A percentile compares a stretch with the other conserved stretches of the same genome.
phyloP scores from a whole-genome alignment of 345 rosid genomes.

The Arabidopsis arenosa region DNA sequence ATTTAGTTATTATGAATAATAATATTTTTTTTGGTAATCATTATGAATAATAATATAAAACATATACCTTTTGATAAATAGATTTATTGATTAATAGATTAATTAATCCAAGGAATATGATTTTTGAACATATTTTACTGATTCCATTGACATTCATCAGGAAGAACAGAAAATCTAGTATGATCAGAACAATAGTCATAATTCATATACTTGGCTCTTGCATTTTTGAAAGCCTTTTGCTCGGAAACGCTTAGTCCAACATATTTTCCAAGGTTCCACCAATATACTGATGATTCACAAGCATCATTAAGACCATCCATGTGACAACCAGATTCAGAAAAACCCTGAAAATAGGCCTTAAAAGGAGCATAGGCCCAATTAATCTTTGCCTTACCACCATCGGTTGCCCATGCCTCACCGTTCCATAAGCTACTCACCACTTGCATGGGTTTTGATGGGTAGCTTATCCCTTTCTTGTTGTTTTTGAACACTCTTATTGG shows the following conservation, averaged over 20 bases:
- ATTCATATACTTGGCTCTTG: not conserved
- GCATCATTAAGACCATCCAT: not conserved
- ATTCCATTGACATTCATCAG: not conserved
- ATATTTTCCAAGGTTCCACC: slow-evolving; percentile 58
- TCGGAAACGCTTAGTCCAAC: not conserved
- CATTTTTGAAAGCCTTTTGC: not conserved
- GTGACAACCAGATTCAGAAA: slow-evolving; percentile 50
- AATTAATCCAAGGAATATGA: too few relatives aligned
- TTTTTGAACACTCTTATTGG: slow-evolving; percentile 72
- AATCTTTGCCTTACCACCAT: slow-evolving; percentile 58
- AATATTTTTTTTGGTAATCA: too few relatives aligned
- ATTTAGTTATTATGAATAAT: too few relatives aligned
- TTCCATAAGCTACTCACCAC: slow-evolving; percentile 65
- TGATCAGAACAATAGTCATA: slow-evolving; percentile 17
- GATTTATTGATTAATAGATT: too few relatives aligned
- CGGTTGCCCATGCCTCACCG: slow-evolving; percentile 67
- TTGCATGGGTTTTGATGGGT: slow-evolving; percentile 49
- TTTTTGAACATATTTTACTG: not conserved
- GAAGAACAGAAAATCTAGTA: not conserved
- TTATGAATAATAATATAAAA: too few relatives aligned
- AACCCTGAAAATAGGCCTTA: slow-evolving; percentile 51
- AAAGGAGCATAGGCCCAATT: slow-evolving; percentile 64
- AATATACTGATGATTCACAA: slow-evolving; percentile 39
- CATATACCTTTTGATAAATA: too few relatives aligned
- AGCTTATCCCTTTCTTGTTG: slow-evolving; percentile 34